Conservation (phyloP, 2,329 filamentous ascomycete genomes). For the Colletotrichum kahawae region DNA sequence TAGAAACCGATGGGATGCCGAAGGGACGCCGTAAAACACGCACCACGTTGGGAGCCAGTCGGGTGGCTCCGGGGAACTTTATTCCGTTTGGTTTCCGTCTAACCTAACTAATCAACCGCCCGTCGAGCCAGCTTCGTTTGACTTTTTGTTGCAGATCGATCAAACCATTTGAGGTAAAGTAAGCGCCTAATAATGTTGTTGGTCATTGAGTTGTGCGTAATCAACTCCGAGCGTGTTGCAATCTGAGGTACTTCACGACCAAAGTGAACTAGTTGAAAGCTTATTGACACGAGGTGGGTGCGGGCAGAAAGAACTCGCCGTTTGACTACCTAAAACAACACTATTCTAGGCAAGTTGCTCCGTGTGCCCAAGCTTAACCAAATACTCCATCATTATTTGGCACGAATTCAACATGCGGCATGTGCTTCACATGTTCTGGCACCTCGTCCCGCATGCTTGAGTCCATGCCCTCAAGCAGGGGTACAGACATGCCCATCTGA, state of each 20-base stretch:
- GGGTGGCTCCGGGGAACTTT: not conserved
- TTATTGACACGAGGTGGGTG: not conserved
- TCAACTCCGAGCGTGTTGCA: not conserved
- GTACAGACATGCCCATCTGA: slow-evolving; percentile 2
- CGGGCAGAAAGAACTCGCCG: not conserved
- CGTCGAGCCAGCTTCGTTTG: not conserved
- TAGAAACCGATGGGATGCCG: not conserved
- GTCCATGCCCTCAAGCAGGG: not conserved
- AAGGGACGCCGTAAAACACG: not conserved
- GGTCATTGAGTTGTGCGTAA: fast-evolving
- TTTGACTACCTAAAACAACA: not conserved
- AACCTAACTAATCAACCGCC: not conserved
- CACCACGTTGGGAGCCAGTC: not conserved
- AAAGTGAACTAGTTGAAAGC: not conserved
- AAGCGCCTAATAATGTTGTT: not conserved
- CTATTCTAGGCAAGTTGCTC: not conserved
- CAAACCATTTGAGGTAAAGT: not conserved
- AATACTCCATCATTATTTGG: slow-evolving; percentile 4
- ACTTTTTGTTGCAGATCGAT: not conserved
- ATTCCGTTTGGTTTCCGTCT: not conserved
- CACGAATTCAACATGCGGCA: slow-evolving; percentile 3
- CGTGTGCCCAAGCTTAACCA: not conserved
- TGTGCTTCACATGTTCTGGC: not conserved
- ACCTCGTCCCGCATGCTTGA: not conserved
- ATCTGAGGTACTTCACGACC: not conserved